Percentiles rank a stretch among this genome's conserved stretches.
Evolutionary conservation across 1,284 basidiomycete genomes (phyloP).

Genomic region (Ustilago esculenta): DNA sequence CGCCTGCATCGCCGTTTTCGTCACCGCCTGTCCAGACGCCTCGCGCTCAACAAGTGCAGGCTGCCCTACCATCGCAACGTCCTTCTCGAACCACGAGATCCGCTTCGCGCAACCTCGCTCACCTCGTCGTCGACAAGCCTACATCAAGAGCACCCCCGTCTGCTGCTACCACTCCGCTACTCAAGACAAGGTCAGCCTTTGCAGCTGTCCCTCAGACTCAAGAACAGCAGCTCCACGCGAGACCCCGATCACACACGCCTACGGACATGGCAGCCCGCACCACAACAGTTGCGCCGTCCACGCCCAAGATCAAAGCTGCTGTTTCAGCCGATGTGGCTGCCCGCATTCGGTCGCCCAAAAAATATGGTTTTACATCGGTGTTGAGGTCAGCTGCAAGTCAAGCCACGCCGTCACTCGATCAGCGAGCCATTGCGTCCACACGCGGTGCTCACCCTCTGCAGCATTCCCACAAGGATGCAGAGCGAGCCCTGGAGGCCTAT

Average conservation of each 20-base stretch:
- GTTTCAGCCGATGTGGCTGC: conserved; percentile 42
- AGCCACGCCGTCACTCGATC: not conserved
- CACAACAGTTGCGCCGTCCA: conserved; percentile 5
- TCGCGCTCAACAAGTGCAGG: no score
- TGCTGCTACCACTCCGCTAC: conserved; percentile 15
- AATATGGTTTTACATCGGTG: conserved; percentile 34
- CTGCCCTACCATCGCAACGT: not conserved
- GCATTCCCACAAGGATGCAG: conserved; percentile 1
- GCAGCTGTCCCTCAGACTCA: not conserved
- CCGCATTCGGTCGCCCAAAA: conserved; percentile 31
- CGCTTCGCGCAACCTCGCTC: conserved; percentile 6
- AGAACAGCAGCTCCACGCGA: conserved; percentile 1
- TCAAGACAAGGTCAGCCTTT: conserved; percentile 13
- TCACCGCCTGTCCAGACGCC: not conserved
- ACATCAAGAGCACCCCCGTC: conserved; percentile 11
- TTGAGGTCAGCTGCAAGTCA: conserved; percentile 9
- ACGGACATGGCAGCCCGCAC: conserved; percentile 23
- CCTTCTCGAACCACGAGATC: conserved; percentile 14
- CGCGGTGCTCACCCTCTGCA: conserved; percentile 9
- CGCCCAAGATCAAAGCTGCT: conserved; percentile 43
- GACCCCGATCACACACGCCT: conserved; percentile 34
- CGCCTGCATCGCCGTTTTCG: conserved; percentile 7
- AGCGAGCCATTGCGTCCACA: not conserved
- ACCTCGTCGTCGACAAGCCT: not conserved
- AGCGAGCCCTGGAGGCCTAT: conserved; percentile 14